Base-by-base conservation (phyloP, 768 basidiomycete species). In the Trichaptum fuscoviolaceum region DNA sequence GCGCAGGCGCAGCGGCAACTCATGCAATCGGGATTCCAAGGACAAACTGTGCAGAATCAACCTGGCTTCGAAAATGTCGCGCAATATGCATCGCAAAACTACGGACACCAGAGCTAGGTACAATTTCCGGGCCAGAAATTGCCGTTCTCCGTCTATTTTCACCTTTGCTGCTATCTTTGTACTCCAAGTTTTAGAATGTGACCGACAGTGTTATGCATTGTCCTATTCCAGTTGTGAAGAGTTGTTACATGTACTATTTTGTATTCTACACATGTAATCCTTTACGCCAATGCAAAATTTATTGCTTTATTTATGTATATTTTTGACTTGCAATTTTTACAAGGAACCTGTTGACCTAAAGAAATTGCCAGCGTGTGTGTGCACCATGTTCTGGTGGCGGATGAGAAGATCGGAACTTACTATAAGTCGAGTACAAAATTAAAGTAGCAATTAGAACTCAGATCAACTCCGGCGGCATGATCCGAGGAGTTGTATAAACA, bases 1-100 rank as follows among this genome's bases (percentile, higher is more conserved):
- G 69, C 73, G 15, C 76, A 77, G 62, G 75, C 70, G 10, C 59
- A 61, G 30, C 12, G 59, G 30, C 42, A 52, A 20, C 42, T 52
- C 42, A 52, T 52, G 42, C 42, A 52, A 52, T 12, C 42, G 12
- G 42, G 42, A 52, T 52, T 52, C 42, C 42, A 52, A 52, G 12
- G 15, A 52, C 42, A 52, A 52, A 12, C 42, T 52, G 42, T 52
- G 42, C 42, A 52, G 20, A 52, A 52, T 52, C 42, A 52, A 52
- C 42, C 42, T 52, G 42, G 42, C 42, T 52, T 52, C 42, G 42
- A 52, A 20, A 52, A 52, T 52, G 42, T 52, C 42, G 42, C 42
- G 12, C 42, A 52, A 12, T 52, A 52, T 52, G 42, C 42, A 20
- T 15, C 42, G 20, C 42, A 52, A 52, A 52, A 52, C 42, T 52